A percentile compares a stretch with the other conserved stretches of the same genome.
These are phyloP conservation scores for Saksenaea oblongispora DNA, from an alignment of 371 early-diverging fungal genomes.

Conservation along the genomic window DNA sequence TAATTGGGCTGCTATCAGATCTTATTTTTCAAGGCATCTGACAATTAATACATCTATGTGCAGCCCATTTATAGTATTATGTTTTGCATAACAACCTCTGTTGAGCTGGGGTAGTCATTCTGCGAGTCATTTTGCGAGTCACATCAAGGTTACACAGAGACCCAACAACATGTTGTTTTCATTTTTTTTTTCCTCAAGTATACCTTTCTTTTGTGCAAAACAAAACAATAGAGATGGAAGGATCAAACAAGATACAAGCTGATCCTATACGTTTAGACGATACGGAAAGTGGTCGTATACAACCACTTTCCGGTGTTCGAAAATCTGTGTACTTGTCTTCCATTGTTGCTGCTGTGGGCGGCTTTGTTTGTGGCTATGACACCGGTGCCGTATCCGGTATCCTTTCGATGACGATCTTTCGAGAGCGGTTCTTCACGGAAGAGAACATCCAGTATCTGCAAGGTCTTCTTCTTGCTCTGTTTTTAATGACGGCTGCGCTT, in stretches of 20 bases:
- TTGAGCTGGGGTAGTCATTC: no score
- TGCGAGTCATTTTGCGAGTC: not conserved
- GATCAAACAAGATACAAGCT: not conserved
- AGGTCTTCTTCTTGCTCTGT: slow-evolving; percentile 37
- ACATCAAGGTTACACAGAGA: not conserved
- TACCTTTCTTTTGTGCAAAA: not conserved
- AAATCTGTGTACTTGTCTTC: slow-evolving; percentile 31
- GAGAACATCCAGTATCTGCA: slow-evolving; percentile 21
- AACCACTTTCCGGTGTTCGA: slow-evolving; percentile 12
- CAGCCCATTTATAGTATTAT: no score
- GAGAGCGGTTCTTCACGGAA: slow-evolving; percentile 14
- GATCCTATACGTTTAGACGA: not conserved
- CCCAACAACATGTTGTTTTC: not conserved
- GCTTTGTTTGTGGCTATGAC: slow-evolving; percentile 43
- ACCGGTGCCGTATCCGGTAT: slow-evolving; percentile 35
- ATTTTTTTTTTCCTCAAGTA: not conserved
- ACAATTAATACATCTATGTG: no score
- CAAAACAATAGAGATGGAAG: not conserved
- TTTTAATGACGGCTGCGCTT: slow-evolving; percentile 47
- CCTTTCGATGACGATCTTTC: slow-evolving; percentile 23
- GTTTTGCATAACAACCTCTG: no score
- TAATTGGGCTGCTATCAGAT: no score
- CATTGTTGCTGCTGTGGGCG: slow-evolving; percentile 29
- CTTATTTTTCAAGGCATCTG: no score
- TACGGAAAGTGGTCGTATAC: not conserved